Conservation (phyloP, 2,329 filamentous ascomycete genomes). For the Ceratocystis eucalypticola region DNA sequence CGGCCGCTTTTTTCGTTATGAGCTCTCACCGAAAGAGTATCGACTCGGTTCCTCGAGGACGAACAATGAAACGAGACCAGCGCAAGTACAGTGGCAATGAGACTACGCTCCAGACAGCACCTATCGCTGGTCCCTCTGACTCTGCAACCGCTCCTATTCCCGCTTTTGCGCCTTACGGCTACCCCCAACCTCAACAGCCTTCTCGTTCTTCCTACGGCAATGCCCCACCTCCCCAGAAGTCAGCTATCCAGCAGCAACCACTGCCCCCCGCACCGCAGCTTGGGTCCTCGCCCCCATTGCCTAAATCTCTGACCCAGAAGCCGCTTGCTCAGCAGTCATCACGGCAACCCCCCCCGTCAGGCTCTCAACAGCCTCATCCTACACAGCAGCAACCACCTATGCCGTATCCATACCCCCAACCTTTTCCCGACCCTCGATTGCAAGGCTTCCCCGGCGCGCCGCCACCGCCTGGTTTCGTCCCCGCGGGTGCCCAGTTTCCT, state of each 20-base stretch:
- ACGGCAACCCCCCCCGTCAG: conserved; percentile 4
- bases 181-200: conserved; percentile 1
- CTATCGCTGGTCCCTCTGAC: background rate
- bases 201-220: background rate
- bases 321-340: conserved; percentile 18
- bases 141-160: background rate
- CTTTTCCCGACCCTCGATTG: conserved; percentile 18
- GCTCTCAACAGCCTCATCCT: background rate
- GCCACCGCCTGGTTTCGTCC: background rate
- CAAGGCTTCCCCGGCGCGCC: conserved; percentile 14
- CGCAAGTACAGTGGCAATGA: conserved; percentile 2
- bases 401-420: conserved; percentile 19
- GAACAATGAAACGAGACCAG: background rate
- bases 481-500: conserved; percentile 11
- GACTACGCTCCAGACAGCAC: conserved; percentile 2
- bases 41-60: conserved; percentile 12
- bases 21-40: conserved; percentile 11
- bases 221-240: background rate
- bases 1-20: conserved; percentile 3
- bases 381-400: conserved; percentile 17
- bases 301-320: conserved; percentile 6
- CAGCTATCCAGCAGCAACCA: conserved; percentile 15
- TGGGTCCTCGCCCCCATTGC: conserved; percentile 16
- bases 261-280: conserved; percentile 15
- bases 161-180: conserved; percentile 9